phyloP scores from a whole-genome alignment of 192 early-diverging fungal species.

The Coemansia sp. region DNA sequence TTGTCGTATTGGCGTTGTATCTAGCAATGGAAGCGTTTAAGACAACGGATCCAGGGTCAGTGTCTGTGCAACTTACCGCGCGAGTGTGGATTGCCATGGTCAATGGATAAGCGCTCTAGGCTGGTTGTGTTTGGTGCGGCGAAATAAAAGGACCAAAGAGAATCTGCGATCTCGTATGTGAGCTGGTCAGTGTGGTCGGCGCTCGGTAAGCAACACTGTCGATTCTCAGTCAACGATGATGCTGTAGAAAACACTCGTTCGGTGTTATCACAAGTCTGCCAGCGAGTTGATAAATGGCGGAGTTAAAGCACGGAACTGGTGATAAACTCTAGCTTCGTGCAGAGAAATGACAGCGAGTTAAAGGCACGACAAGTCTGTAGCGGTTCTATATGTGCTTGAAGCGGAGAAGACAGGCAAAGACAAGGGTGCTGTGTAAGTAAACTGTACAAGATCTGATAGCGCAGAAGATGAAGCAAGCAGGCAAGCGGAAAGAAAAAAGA shows the following conservation, averaged over 20 bases:
- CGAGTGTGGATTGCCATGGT: slow-evolving; percentile 19
- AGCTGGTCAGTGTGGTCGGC: background rate
- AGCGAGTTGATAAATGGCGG: slow-evolving; percentile 8
- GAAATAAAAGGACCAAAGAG: background rate
- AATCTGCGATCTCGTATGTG: background rate
- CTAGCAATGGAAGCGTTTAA: background rate
- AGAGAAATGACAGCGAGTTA: background rate
- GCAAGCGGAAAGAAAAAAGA: slow-evolving; percentile 1
- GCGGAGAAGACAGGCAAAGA: background rate
- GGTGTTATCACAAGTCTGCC: background rate
- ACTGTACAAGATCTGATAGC: slow-evolving; percentile 3
- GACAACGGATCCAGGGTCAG: slow-evolving; percentile 2
- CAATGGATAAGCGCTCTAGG: background rate
- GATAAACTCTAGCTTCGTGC: background rate
- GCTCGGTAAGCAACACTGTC: background rate
- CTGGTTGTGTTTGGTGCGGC: background rate
- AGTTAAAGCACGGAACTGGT: slow-evolving; percentile 4
- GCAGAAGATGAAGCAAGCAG: slow-evolving; percentile 3
- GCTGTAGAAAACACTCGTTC: background rate
- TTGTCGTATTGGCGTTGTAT: background rate
- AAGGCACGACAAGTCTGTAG: background rate
- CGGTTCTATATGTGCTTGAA: background rate
- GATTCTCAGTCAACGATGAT: background rate
- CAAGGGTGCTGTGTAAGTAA: background rate
- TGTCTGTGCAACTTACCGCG: slow-evolving; percentile 27